A percentile compares a stretch with the other conserved stretches of the same genome.
Evolutionary conservation across 164 flowering plant genomes (phyloP).

Genomic region (grape (Vitis vinifera)): DNA sequence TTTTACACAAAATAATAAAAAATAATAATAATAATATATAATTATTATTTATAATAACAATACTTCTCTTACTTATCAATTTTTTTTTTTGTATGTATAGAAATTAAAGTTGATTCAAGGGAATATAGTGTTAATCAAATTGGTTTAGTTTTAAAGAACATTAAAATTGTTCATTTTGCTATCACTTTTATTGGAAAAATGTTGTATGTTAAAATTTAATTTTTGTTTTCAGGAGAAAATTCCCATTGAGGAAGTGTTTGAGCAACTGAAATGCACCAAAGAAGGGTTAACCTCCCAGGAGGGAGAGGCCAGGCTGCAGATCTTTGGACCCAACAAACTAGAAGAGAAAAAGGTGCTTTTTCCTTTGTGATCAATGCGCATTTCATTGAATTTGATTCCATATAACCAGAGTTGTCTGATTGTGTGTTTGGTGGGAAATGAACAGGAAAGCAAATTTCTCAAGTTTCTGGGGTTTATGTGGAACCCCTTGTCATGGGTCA

Average conservation of each 20-base stretch:
- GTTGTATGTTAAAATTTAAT: no score
- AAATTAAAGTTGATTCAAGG: no score
- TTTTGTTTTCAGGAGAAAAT: constrained; percentile 45
- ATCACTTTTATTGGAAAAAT: no score
- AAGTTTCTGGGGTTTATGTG: constrained; percentile 82
- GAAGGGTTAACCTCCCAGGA: constrained; percentile 45
- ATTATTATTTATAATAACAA: no score
- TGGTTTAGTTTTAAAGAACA: no score
- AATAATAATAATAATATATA: no score
- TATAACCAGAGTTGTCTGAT: not conserved
- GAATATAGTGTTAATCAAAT: no score
- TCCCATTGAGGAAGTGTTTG: constrained; percentile 74
- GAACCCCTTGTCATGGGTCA: constrained; percentile 81
- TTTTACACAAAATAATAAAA: no score
- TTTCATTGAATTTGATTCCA: not conserved
- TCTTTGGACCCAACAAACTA: constrained; percentile 79
- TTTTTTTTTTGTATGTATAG: no score
- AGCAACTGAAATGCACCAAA: constrained; percentile 65
- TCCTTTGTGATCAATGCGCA: not conserved
- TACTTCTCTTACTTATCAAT: no score
- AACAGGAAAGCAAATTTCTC: constrained; percentile 76
- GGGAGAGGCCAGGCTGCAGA: constrained; percentile 66
- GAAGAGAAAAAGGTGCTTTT: constrained; percentile 70
- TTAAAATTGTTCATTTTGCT: no score
- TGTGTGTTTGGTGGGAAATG: not conserved